A percentile compares a stretch with the other conserved stretches of the same genome.
phyloP scores from a whole-genome alignment of 2,329 filamentous ascomycete species.

The Gnomoniopsis sp. region DNA sequence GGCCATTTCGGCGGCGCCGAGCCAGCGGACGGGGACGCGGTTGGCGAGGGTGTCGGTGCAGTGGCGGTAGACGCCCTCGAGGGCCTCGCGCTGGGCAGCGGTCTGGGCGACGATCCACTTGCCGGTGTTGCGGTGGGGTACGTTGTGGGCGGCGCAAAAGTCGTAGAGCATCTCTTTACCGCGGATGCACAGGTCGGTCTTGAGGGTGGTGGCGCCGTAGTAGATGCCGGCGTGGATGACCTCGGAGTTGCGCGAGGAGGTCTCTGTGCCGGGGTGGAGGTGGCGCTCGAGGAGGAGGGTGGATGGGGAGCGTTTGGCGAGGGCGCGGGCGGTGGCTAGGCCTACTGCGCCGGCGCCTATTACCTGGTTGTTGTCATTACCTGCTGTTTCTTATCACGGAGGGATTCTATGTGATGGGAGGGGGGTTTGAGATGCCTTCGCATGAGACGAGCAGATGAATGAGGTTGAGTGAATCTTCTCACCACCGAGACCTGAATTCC shows the following conservation, averaged over 20 bases:
- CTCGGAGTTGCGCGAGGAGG: slow-evolving; percentile 87
- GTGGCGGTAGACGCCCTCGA: slow-evolving; percentile 47
- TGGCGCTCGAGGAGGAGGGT: slow-evolving; percentile 83
- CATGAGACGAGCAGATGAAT: no score
- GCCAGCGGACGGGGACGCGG: slow-evolving; percentile 69
- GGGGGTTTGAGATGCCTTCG: background rate
- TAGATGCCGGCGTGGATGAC: slow-evolving; percentile 96
- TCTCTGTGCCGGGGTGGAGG: slow-evolving; percentile 73
- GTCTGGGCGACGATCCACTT: slow-evolving; percentile 97
- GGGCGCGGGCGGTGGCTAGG: slow-evolving; percentile 70
- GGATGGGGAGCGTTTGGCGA: slow-evolving; percentile 56
- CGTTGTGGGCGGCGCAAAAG: slow-evolving; percentile 64
- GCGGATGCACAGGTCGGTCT: slow-evolving; percentile 76
- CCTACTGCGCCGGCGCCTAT: slow-evolving; percentile 68
- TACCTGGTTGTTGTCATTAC: slow-evolving; percentile 36
- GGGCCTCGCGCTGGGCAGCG: slow-evolving; percentile 62
- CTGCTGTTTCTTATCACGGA: background rate
- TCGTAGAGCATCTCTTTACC: slow-evolving; percentile 77
- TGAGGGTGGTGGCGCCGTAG: slow-evolving; percentile 73
- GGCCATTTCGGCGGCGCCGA: slow-evolving; percentile 59
- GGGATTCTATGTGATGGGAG: background rate
- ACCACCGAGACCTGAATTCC: background rate
- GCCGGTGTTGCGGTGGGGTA: slow-evolving; percentile 72
- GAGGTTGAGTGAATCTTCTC: background rate
- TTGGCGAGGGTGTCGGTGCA: slow-evolving; percentile 33